Evolutionary conservation across 2,329 filamentous ascomycete species (phyloP), one percentile per base, ranked within the genome.

Genomic region (Fusarium dimerum): DNA sequence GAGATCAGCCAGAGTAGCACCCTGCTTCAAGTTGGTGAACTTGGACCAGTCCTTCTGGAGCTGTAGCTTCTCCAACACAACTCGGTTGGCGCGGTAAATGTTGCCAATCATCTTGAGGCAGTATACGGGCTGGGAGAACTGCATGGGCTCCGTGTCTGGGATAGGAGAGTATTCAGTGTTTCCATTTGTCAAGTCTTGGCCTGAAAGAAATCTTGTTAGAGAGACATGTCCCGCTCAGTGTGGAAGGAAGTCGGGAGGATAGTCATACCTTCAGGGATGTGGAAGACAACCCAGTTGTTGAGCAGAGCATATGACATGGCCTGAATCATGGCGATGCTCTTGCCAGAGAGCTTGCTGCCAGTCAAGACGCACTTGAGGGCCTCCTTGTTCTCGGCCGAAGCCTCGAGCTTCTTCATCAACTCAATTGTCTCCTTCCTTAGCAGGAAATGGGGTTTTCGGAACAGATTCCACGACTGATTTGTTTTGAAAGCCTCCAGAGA

Each of bases 401-500:
- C 71, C 50, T 84, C 77, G 64, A 96, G 79, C 60, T 80, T 77
- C 63, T 76, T 77, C n/a, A 83, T 81, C 64, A 97, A 65, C 54
- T 89, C 81, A 40, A 89, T 76, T n/a, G 88, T 89, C 77, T 97
- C 90, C 52, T 82, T 78, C 62, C 92, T 83, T 56, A 96, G 76
- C 68, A 99, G 76, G 48, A 88, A 83, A 50, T 89, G 89, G 26
- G 94, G 94, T 60, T 85, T 82, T 62, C 90, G 79, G 74, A 97
- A 99, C 65, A 96, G 76, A 53, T 81, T 83, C 92, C 94, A 99
- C 59, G 83, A 86, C 79, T 97, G 94, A 20, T 85, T 89, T 18
- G 85, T 79, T 81, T 96, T 96, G 79, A 99, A 99, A 4, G 90
- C 92, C 68, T 96, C 90, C 48, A 89, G 79, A n/a, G 86, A 82